phyloP scores from a whole-genome alignment of 2,329 filamentous ascomycete species.

The Akanthomyces uredinophilus region DNA sequence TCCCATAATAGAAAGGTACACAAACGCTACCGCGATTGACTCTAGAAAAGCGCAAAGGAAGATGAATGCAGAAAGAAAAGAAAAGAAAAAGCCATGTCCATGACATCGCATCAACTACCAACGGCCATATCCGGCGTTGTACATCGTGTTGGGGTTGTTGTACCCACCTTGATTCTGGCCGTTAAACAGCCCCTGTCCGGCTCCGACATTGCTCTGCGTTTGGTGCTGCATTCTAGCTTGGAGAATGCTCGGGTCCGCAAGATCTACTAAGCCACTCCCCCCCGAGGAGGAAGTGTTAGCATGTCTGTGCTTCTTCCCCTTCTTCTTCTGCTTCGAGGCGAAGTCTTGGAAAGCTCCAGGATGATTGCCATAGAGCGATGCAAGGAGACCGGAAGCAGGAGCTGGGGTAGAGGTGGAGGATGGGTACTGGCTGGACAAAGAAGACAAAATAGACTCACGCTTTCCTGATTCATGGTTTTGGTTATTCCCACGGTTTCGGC shows the following conservation, averaged over 20 bases:
- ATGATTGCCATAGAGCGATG: constrained; percentile 85
- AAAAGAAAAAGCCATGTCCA: constrained; percentile 18
- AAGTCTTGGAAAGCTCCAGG: constrained; percentile 84
- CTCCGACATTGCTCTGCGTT: constrained; percentile 73
- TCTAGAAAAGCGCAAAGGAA: constrained; percentile 18
- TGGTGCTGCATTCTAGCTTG: constrained; percentile 94
- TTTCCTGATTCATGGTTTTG: constrained; percentile 82
- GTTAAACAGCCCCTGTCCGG: constrained; percentile 84
- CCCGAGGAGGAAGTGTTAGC: constrained; percentile 99
- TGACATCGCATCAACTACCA: constrained; percentile 47
- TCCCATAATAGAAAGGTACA: constrained; percentile 22
- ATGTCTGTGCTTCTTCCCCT: constrained; percentile 99
- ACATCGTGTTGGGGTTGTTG: constrained; percentile 76
- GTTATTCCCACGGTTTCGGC: constrained; percentile 61
- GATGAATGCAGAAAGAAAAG: constrained; percentile 21
- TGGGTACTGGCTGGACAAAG: constrained; percentile 82
- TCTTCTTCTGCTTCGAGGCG: constrained; percentile 98
- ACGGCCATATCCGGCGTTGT: constrained; percentile 63
- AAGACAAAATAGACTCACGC: constrained; percentile 98
- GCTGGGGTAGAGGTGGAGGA: constrained; percentile 76
- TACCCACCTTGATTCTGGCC: constrained; percentile 94
- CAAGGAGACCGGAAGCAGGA: constrained; percentile 86
- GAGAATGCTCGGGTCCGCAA: constrained; percentile 99
- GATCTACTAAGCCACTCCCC: constrained; percentile 98
- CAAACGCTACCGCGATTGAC: constrained; percentile 25